A percentile compares a stretch with the other conserved stretches of the same genome.
phyloP scores from a whole-genome alignment of 495 filamentous ascomycete genomes.

The Penicillium macrosclerotiorum region DNA sequence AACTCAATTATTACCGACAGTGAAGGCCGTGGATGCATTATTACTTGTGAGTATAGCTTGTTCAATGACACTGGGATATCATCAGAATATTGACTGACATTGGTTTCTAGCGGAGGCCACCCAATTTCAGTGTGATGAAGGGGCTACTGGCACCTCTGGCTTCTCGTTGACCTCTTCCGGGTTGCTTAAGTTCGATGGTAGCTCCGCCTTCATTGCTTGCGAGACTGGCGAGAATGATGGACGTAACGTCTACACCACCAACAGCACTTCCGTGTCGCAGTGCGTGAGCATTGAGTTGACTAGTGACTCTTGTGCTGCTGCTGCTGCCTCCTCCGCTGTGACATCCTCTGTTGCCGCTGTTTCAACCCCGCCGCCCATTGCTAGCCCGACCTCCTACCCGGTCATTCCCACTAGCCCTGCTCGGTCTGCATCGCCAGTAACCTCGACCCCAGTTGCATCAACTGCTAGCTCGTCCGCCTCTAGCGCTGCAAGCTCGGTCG shows the following conservation, averaged over 20 bases:
- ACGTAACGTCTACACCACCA: constrained; percentile 52
- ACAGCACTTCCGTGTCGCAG: constrained; percentile 38
- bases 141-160: constrained; percentile 40
- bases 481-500: background rate
- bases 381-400: background rate
- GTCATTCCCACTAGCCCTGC: background rate
- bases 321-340: background rate
- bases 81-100: constrained; percentile 10
- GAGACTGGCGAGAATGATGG: constrained; percentile 48
- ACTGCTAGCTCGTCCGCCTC: background rate
- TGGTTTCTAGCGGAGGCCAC: constrained; percentile 46
- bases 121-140: constrained; percentile 65
- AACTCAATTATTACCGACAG: constrained; percentile 48
- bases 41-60: constrained; percentile 45
- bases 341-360: background rate
- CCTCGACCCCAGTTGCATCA: background rate
- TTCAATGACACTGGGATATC: background rate
- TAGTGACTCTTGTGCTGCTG: constrained; percentile 45
- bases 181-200: constrained; percentile 42
- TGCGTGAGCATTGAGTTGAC: constrained; percentile 48
- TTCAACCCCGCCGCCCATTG: background rate
- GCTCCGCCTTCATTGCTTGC: constrained; percentile 53
- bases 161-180: constrained; percentile 52
- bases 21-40: constrained; percentile 51
- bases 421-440: background rate